Percentiles rank a stretch among this genome's conserved stretches.
Evolutionary conservation across 345 rosid species (phyloP).

Genomic region (Ceriops tagal): DNA sequence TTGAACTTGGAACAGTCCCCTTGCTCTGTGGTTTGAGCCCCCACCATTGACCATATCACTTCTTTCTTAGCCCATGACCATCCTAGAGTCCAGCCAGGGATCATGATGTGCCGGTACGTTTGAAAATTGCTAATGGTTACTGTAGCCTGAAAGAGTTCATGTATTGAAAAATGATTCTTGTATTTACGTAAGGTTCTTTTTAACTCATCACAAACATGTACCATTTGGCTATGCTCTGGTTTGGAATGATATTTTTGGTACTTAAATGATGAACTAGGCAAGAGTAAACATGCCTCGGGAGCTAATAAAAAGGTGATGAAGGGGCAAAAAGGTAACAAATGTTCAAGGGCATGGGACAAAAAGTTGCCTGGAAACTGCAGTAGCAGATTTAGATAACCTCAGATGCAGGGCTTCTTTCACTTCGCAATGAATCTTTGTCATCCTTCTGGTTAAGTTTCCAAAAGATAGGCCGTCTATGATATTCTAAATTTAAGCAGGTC

Average conservation of each 20-base stretch:
- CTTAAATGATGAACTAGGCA: neutral
- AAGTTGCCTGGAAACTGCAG: no score
- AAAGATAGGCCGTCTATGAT: no score
- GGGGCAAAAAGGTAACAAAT: neutral
- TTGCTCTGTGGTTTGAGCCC: conserved; percentile 80
- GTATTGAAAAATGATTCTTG: neutral
- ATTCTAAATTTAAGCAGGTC: no score
- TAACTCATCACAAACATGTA: no score
- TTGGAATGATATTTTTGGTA: neutral
- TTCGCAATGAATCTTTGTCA: no score
- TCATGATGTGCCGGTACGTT: conserved; percentile 52
- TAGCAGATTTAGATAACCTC: no score
- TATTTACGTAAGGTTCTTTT: no score
- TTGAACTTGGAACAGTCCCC: conserved; percentile 86
- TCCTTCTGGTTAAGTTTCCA: no score
- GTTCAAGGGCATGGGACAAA: neutral
- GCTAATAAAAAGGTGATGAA: neutral
- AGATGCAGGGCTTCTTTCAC: no score
- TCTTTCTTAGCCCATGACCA: conserved; percentile 84
- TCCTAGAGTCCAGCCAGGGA: conserved; percentile 76
- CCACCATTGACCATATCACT: conserved; percentile 74
- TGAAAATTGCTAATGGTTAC: conserved; percentile 70
- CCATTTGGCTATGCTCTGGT: no score
- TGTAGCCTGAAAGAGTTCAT: conserved; percentile 38
- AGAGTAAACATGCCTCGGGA: neutral